Percentiles rank a stretch among this genome's conserved stretches.
Evolutionary conservation across 768 basidiomycete genomes (phyloP).

Genomic region (Gloeophyllum trabeum): DNA sequence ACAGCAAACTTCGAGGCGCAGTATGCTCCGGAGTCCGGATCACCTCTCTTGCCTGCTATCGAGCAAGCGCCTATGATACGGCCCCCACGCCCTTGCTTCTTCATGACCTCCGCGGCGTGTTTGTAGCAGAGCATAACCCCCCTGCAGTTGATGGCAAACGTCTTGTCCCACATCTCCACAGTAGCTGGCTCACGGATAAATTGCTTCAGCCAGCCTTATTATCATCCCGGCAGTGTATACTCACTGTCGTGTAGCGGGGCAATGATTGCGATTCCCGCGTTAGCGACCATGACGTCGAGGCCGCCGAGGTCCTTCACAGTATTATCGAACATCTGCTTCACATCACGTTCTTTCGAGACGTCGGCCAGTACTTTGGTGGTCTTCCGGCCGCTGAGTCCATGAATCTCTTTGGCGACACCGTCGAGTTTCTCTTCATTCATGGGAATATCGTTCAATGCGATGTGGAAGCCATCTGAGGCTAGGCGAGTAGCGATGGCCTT

Average conservation of each 20-base stretch:
- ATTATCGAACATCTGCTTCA: not conserved
- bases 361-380: not conserved
- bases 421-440: not conserved
- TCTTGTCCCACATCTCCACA: conserved; percentile 19
- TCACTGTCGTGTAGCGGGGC: not conserved
- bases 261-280: conserved; percentile 8
- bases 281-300: conserved; percentile 10
- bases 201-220: not conserved
- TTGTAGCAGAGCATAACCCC: conserved; percentile 31
- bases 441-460: not conserved
- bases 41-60: not conserved
- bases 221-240: not conserved
- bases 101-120: conserved; percentile 31
- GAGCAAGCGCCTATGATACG: conserved; percentile 20
- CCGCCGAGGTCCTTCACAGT: not conserved
- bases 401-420: not conserved
- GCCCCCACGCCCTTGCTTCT: conserved; percentile 28
- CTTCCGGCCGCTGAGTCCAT: not conserved
- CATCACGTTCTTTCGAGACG: not conserved
- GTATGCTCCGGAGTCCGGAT: not conserved
- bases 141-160: conserved; percentile 25
- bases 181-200: conserved; percentile 13
- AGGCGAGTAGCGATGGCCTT: conserved; percentile 7
- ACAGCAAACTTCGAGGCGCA: not conserved
- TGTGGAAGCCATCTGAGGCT: conserved; percentile 7